These are phyloP conservation scores for Saturnispora serradocipensis DNA, from an alignment of 805 yeast species.

Conservation along the genomic window DNA sequence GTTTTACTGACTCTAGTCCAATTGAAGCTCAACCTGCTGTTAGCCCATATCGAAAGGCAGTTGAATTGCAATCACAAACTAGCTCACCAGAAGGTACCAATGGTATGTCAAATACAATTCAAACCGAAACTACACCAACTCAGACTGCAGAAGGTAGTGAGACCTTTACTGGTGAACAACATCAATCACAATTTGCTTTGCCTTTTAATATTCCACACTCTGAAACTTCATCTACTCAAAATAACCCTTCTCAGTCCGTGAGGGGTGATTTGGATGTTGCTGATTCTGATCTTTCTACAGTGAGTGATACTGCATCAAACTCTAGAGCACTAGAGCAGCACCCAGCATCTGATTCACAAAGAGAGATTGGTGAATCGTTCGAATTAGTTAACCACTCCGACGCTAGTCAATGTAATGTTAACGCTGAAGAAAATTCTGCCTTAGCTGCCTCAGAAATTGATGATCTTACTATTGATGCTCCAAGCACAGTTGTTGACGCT, in stretches of 20 bases:
- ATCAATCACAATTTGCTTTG: constrained; percentile 21
- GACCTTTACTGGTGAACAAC: constrained; percentile 2
- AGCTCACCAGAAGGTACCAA: constrained; percentile 19
- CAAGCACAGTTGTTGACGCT: constrained; percentile 8
- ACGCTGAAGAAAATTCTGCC: not conserved
- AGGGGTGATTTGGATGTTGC: constrained; percentile 59
- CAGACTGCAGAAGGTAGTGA: constrained; percentile 34
- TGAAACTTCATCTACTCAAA: constrained; percentile 81
- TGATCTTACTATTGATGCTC: constrained; percentile 1
- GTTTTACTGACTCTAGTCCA: constrained; percentile 9
- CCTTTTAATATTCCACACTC: constrained; percentile 63
- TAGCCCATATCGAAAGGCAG: not conserved
- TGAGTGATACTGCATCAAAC: constrained; percentile 24
- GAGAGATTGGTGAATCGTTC: constrained; percentile 36
- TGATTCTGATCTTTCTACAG: constrained; percentile 29
- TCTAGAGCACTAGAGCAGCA: constrained; percentile 13
- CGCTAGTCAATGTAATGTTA: constrained; percentile 8
- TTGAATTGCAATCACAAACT: constrained; percentile 8
- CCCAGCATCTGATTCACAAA: constrained; percentile 7
- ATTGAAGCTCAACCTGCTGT: constrained; percentile 9
- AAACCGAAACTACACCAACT: constrained; percentile 28
- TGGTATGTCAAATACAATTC: constrained; percentile 11
- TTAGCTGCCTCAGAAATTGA: constrained; percentile 2
- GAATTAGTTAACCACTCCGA: constrained; percentile 47
- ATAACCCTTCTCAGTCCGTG: constrained; percentile 85